A percentile compares a stretch with the other conserved stretches of the same genome.
Evolutionary conservation across 208 protist species (phyloP).

Genomic region (Leishmania gerbilli): DNA sequence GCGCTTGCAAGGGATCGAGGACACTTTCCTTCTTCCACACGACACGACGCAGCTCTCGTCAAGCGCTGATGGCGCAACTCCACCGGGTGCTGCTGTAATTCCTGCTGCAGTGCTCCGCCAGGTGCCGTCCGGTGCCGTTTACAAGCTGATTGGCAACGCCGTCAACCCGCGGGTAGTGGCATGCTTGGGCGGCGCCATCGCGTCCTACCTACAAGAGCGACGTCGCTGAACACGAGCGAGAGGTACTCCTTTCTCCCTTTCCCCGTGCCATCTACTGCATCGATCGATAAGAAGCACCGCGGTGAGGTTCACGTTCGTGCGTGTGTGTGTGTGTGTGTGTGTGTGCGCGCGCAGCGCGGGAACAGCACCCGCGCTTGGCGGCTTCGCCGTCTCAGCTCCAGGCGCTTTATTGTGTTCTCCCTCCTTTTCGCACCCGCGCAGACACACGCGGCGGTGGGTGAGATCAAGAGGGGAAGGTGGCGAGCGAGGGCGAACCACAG

Average conservation of each 20-base stretch:
- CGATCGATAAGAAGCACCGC: not conserved
- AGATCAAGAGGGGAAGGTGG: too few species aligned
- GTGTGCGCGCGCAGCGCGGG: too few species aligned
- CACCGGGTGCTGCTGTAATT: not conserved
- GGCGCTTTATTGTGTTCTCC: too few species aligned
- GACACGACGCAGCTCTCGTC: constrained; percentile 13
- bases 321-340: not conserved
- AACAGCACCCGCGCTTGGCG: too few species aligned
- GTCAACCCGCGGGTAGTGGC: constrained; percentile 80
- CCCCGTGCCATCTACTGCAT: not conserved
- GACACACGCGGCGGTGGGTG: too few species aligned
- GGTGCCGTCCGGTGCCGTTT: constrained; percentile 41
- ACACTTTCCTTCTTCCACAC: constrained; percentile 45
- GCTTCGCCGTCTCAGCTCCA: too few species aligned
- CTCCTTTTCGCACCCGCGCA: too few species aligned
- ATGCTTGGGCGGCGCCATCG: constrained; percentile 27
- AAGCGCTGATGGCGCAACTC: not conserved
- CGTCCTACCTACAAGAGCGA: constrained; percentile 10
- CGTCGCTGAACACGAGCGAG: not conserved
- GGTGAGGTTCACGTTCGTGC: not conserved
- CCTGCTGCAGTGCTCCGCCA: constrained; percentile 9
- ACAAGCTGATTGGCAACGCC: constrained; percentile 77
- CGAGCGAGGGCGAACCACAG: too few species aligned
- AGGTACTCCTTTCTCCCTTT: constrained; percentile 18
- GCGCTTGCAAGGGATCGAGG: constrained; percentile 70